A percentile compares a stretch with the other conserved stretches of the same genome.
Conservation (phyloP, 371 early-diverging fungal genomes). For the Choanephora cucurbitarum region DNA sequence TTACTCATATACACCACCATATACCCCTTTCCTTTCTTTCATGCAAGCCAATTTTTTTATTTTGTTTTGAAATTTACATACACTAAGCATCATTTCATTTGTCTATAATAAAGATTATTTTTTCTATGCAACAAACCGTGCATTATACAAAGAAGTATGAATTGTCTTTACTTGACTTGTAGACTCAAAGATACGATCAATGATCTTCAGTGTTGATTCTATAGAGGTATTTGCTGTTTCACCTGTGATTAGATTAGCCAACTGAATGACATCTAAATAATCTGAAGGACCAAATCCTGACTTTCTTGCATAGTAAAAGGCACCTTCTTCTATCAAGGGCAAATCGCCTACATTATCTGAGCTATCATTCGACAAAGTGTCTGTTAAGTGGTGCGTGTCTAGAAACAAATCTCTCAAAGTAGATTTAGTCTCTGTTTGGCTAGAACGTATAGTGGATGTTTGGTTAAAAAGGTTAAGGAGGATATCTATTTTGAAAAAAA, state of each 20-base stretch:
- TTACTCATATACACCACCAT: background rate
- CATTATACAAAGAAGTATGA: background rate
- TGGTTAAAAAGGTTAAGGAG: constrained; percentile 1
- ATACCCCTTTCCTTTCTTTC: constrained; percentile 2
- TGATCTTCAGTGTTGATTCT: background rate
- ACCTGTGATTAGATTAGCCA: constrained; percentile 7
- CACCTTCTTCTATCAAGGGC: background rate
- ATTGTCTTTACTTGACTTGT: background rate
- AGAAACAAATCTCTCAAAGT: background rate
- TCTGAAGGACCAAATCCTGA: constrained; percentile 2
- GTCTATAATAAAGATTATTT: too few relatives aligned
- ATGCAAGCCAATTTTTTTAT: too few relatives aligned
- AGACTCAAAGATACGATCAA: background rate
- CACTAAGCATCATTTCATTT: too few relatives aligned
- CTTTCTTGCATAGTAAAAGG: constrained; percentile 2
- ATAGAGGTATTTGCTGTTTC: background rate
- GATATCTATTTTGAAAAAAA: constrained; percentile 1
- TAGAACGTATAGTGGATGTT: too few relatives aligned
- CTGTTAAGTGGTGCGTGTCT: background rate
- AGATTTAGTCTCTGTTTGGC: too few relatives aligned
- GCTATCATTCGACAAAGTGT: background rate
- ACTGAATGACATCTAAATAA: constrained; percentile 3
- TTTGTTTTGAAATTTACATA: too few relatives aligned
- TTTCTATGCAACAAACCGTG: background rate
- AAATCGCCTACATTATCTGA: background rate